phyloP scores from a whole-genome alignment of 106 monocot species.

The Acorus gramineus region DNA sequence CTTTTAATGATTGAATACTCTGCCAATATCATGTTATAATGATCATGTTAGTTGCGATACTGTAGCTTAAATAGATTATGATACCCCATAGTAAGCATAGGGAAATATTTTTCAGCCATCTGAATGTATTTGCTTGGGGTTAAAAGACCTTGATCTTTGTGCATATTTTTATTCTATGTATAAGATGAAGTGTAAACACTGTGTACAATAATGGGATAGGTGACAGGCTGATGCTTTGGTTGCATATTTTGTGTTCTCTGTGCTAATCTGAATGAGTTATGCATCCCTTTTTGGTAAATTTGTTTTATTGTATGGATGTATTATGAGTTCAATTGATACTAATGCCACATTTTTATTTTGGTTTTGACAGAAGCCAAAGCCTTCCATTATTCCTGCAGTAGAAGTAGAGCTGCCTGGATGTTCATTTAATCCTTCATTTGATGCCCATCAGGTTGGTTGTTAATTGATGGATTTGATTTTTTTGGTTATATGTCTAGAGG shows the following conservation, averaged over 20 bases:
- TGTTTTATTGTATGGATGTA: background rate
- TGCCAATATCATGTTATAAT: too few species aligned
- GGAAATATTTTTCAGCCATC: too few species aligned
- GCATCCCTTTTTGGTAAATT: background rate
- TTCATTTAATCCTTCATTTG: conserved; percentile 92
- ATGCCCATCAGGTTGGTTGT: conserved; percentile 78
- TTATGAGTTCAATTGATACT: background rate
- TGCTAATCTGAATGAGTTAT: background rate
- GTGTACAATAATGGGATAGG: too few species aligned
- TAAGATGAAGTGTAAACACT: background rate
- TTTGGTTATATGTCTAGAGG: too few species aligned
- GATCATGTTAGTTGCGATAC: too few species aligned
- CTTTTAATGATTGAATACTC: too few species aligned
- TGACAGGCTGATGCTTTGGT: too few species aligned
- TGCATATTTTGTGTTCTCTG: too few species aligned
- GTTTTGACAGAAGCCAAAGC: conserved; percentile 29
- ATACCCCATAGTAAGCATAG: too few species aligned
- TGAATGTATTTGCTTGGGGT: background rate
- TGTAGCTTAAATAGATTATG: too few species aligned
- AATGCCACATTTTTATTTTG: background rate
- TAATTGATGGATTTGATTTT: too few species aligned
- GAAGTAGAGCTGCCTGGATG: conserved; percentile 88
- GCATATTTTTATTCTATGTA: background rate
- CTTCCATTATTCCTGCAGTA: conserved; percentile 72
- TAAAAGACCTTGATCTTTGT: background rate